These are phyloP conservation scores for Salix koriyanagi DNA, from an alignment of 345 rosid genomes.

Conservation along the genomic window DNA sequence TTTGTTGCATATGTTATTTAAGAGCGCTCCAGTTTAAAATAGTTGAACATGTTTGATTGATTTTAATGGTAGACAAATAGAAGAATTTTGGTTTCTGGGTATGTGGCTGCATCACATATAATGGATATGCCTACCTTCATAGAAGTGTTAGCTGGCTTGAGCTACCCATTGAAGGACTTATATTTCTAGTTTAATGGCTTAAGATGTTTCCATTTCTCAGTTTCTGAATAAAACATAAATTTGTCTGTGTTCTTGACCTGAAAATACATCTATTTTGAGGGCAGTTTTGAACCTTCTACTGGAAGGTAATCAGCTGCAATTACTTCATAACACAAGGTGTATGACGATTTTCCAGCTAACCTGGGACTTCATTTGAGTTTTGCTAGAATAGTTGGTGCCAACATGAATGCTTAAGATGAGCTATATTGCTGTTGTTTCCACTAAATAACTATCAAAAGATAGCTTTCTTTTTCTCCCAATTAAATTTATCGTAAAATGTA, in stretches of 20 bases:
- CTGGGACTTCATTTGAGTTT: background rate
- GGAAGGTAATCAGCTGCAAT: background rate
- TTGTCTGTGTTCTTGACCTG: background rate
- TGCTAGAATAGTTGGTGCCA: background rate
- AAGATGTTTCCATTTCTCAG: background rate
- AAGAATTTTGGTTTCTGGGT: background rate
- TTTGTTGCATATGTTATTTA: background rate
- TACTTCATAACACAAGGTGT: background rate
- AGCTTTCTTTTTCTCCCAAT: background rate
- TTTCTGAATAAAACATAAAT: background rate
- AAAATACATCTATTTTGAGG: background rate
- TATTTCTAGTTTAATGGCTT: background rate
- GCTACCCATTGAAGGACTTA: background rate
- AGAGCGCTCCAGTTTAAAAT: background rate
- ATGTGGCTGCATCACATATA: background rate
- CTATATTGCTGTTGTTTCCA: background rate
- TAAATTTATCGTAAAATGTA: background rate
- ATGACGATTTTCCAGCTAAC: background rate
- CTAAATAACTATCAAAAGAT: background rate
- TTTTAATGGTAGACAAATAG: background rate
- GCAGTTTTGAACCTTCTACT: background rate
- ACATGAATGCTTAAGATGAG: background rate
- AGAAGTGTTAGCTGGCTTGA: background rate
- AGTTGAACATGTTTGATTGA: background rate
- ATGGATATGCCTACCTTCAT: background rate